Conservation (phyloP, 805 yeast genomes). For the Kregervanrija pseudodelftensis region DNA sequence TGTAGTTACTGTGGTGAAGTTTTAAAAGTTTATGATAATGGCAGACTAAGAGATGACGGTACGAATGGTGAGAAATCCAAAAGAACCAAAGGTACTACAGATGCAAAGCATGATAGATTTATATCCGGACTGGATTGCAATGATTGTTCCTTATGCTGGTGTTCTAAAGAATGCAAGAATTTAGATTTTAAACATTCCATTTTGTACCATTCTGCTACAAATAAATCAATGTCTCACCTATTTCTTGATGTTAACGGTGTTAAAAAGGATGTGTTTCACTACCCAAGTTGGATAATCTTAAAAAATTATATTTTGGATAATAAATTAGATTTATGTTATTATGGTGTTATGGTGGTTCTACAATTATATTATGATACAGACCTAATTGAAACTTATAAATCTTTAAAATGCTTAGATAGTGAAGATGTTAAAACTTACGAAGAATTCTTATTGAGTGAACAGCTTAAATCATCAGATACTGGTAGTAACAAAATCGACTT, state of each 20-base stretch:
- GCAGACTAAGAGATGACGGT: conserved; percentile 18
- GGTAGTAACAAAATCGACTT: conserved; percentile 4
- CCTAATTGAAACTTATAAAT: conserved; percentile 12
- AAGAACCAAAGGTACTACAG: conserved; percentile 10
- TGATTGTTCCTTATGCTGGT: conserved; percentile 25
- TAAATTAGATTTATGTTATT: conserved; percentile 14
- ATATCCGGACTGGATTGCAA: conserved; percentile 27
- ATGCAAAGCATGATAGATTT: conserved; percentile 22
- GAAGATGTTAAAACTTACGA: conserved; percentile 9
- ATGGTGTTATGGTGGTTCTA: conserved; percentile 15
- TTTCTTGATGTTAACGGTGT: conserved; percentile 8
- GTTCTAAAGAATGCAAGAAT: conserved; percentile 22
- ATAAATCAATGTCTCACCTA: conserved; percentile 22
- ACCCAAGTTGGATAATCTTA: conserved; percentile 19
- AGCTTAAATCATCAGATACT: neutral
- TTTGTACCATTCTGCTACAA: conserved; percentile 24
- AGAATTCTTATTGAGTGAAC: conserved; percentile 6
- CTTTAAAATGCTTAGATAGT: conserved; percentile 9
- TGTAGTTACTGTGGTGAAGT: conserved; percentile 28
- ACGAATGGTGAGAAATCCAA: conserved; percentile 6
- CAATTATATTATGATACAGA: conserved; percentile 16
- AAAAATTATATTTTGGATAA: conserved; percentile 8
- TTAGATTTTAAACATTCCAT: conserved; percentile 21
- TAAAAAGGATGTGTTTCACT: conserved; percentile 11
- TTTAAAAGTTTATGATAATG: conserved; percentile 25